These are phyloP conservation scores for Penicillium nordicum DNA, from an alignment of 2,329 filamentous ascomycete species.

Conservation along the genomic window DNA sequence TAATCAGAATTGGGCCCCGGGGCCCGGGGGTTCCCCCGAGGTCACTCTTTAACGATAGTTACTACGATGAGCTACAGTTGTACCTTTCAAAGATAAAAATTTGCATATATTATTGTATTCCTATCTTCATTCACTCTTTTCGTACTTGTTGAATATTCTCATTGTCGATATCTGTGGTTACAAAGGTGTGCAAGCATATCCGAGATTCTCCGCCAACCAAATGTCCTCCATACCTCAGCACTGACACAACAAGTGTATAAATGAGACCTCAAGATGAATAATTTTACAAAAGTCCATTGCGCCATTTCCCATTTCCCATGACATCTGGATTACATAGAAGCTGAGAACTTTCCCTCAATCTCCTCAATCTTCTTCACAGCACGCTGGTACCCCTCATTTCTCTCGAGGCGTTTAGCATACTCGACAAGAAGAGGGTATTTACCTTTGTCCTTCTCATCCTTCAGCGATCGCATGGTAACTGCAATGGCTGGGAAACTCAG, in stretches of 20 bases:
- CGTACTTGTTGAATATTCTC: not conserved
- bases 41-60: too few species aligned
- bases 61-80: not conserved
- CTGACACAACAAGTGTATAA: not conserved
- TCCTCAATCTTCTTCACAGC: slow-evolving; percentile 42
- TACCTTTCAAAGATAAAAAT: not conserved
- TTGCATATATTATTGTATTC: too few species aligned
- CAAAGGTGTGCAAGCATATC: not conserved
- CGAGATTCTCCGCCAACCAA: slow-evolving; percentile 4
- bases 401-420: slow-evolving; percentile 38
- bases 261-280: not conserved
- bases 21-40: too few species aligned
- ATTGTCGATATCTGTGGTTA: not conserved
- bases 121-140: not conserved
- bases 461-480: slow-evolving; percentile 33
- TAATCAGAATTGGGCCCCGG: not conserved
- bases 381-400: slow-evolving; percentile 38
- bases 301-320: not conserved
- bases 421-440: slow-evolving; percentile 38
- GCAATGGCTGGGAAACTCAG: slow-evolving; percentile 47
- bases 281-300: not conserved
- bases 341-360: slow-evolving; percentile 37
- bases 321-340: slow-evolving; percentile 29
- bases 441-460: slow-evolving; percentile 32
- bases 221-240: slow-evolving; percentile 1